These are phyloP conservation scores for Royoungia palumana DNA, from an alignment of 768 basidiomycete genomes.

Conservation along the genomic window DNA sequence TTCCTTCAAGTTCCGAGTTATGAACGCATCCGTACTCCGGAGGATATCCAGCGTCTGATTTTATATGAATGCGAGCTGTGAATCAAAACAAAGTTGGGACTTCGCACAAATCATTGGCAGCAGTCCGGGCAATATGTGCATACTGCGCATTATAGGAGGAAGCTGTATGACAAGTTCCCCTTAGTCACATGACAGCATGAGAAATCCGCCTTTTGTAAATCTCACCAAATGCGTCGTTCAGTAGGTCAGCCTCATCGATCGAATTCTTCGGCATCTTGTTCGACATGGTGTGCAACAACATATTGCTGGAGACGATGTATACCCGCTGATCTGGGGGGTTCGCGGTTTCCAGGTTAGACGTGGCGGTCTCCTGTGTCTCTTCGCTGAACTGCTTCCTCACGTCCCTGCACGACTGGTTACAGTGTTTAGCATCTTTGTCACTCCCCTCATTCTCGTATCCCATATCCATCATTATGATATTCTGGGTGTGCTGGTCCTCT, in stretches of 20 bases:
- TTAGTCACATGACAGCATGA: too few relatives aligned
- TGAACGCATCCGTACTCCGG: too few relatives aligned
- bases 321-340: constrained; percentile 24
- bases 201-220: too few relatives aligned
- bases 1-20: too few relatives aligned
- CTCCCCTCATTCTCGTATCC: constrained; percentile 21
- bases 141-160: too few relatives aligned
- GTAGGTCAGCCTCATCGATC: constrained; percentile 4
- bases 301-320: constrained; percentile 24
- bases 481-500: constrained; percentile 30
- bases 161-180: too few relatives aligned
- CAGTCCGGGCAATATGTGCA: too few relatives aligned
- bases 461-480: constrained; percentile 23
- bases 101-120: too few relatives aligned
- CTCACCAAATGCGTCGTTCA: not conserved
- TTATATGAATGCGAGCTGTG: too few relatives aligned
- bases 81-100: too few relatives aligned
- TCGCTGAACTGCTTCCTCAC: constrained; percentile 24
- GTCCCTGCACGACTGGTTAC: constrained; percentile 2
- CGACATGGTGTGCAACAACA: constrained; percentile 10
- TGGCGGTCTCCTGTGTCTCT: constrained; percentile 19
- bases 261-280: constrained; percentile 3
- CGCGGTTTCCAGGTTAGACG: constrained; percentile 16
- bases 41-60: too few relatives aligned
- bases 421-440: constrained; percentile 9